phyloP scores from a whole-genome alignment of 2,329 filamentous ascomycete genomes.

The Alternaria gaisen region DNA sequence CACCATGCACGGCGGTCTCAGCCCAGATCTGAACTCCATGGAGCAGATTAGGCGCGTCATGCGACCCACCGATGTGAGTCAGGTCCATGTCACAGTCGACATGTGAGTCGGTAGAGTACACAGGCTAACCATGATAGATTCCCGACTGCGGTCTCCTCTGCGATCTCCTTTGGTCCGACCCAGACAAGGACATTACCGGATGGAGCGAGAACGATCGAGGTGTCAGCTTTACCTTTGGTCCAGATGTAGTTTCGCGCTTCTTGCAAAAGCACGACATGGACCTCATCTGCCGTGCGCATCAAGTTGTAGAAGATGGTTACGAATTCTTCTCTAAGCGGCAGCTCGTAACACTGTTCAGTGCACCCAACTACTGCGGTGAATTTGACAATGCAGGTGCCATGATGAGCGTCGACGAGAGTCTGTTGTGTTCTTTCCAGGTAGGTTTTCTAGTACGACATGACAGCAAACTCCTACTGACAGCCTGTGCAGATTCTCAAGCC shows the following conservation, averaged over 20 bases:
- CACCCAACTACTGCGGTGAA: constrained; percentile 98
- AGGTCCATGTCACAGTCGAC: not conserved
- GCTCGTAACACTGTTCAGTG: constrained; percentile 95
- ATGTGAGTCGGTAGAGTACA: constrained; percentile 32
- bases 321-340: constrained; percentile 99
- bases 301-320: constrained; percentile 98
- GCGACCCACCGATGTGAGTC: constrained; percentile 95
- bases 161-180: constrained; percentile 98
- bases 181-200: constrained; percentile 98
- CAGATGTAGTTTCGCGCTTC: constrained; percentile 96
- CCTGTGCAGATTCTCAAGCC: constrained; percentile 87
- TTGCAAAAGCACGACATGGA: constrained; percentile 99
- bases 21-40: constrained; percentile 98
- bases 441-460: constrained; percentile 24
- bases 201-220: constrained; percentile 99
- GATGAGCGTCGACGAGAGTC: constrained; percentile 99
- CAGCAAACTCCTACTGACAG: constrained; percentile 28
- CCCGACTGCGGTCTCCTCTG: constrained; percentile 97
- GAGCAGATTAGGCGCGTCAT: constrained; percentile 99
- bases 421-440: constrained; percentile 99
- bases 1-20: constrained; percentile 98
- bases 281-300: constrained; percentile 96
- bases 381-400: constrained; percentile 99
- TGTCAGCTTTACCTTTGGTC: constrained; percentile 98
- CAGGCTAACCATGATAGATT: constrained; percentile 72